Evolutionary conservation across 257 asterid genomes (phyloP).

Genomic region (Coffea canephora): DNA sequence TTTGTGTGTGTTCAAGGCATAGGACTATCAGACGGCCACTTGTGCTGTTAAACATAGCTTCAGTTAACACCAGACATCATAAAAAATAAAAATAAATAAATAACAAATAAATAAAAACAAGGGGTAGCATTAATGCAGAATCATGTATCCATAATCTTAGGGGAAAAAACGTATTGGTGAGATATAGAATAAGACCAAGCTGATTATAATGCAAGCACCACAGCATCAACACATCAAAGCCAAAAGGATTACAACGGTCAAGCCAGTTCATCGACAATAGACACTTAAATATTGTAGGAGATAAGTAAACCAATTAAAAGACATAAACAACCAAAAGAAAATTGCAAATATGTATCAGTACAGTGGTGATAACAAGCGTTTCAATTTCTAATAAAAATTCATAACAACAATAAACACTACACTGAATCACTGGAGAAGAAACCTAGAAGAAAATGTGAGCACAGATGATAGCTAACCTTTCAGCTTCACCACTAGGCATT

Average conservation of each 20-base stretch:
- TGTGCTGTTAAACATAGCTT: slow-evolving; percentile 49
- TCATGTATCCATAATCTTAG: background rate
- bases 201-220: background rate
- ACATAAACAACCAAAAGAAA: background rate
- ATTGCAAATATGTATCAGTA: background rate
- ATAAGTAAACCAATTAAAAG: background rate
- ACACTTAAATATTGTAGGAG: too few species aligned
- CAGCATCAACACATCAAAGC: background rate
- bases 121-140: background rate
- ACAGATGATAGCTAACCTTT: slow-evolving; percentile 45
- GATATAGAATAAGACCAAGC: background rate
- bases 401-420: background rate
- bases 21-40: slow-evolving; percentile 89
- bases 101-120: too few species aligned
- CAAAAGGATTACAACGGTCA: background rate
- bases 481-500: slow-evolving; percentile 99
- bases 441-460: background rate
- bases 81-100: too few species aligned
- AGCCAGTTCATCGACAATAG: too few species aligned
- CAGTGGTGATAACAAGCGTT: background rate
- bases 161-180: background rate
- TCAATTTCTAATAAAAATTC: background rate
- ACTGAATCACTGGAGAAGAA: slow-evolving; percentile 5
- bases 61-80: slow-evolving; percentile 5
- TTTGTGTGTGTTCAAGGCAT: slow-evolving; percentile 67